These are phyloP conservation scores for Pseudevernia furfuracea DNA, from an alignment of 495 filamentous ascomycete species.

Conservation along the genomic window DNA sequence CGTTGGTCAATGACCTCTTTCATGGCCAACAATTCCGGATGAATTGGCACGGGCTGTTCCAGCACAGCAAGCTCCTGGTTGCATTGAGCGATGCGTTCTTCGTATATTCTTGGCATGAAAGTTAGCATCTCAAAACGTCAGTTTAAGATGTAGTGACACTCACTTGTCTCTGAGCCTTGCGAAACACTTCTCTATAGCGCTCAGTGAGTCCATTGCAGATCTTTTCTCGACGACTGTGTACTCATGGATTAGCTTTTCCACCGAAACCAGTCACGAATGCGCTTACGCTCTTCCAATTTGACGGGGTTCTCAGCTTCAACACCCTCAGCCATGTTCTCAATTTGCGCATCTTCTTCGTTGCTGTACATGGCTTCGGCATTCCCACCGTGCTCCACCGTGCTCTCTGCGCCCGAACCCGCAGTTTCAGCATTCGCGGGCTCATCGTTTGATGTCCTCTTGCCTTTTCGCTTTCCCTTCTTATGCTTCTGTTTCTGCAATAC, in stretches of 20 bases:
- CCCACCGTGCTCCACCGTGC: background rate
- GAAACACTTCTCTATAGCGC: slow-evolving; percentile 75
- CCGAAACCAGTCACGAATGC: slow-evolving; percentile 36
- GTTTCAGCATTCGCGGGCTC: slow-evolving; percentile 27
- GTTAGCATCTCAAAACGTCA: slow-evolving; percentile 11
- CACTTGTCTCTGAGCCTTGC: slow-evolving; percentile 79
- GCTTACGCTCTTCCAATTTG: slow-evolving; percentile 53
- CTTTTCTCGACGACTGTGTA: slow-evolving; percentile 65
- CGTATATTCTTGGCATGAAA: slow-evolving; percentile 56
- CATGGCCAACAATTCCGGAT: slow-evolving; percentile 82
- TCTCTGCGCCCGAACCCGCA: background rate
- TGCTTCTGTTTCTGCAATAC: slow-evolving; percentile 30
- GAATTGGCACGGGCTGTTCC: slow-evolving; percentile 63
- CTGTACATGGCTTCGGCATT: slow-evolving; percentile 17
- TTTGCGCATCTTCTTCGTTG: slow-evolving; percentile 35
- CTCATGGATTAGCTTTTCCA: slow-evolving; percentile 27
- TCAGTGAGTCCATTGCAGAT: slow-evolving; percentile 70
- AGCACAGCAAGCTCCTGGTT: slow-evolving; percentile 81
- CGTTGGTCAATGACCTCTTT: slow-evolving; percentile 74
- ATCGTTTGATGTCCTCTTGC: slow-evolving; percentile 36
- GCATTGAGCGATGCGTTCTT: slow-evolving; percentile 73
- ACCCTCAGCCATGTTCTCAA: slow-evolving; percentile 37
- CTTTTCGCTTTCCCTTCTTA: slow-evolving; percentile 42
- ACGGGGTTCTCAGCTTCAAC: slow-evolving; percentile 44
- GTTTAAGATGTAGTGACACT: slow-evolving; percentile 26